phyloP scores from a whole-genome alignment of 2,329 filamentous ascomycete species.

The Talaromyces islandicus region DNA sequence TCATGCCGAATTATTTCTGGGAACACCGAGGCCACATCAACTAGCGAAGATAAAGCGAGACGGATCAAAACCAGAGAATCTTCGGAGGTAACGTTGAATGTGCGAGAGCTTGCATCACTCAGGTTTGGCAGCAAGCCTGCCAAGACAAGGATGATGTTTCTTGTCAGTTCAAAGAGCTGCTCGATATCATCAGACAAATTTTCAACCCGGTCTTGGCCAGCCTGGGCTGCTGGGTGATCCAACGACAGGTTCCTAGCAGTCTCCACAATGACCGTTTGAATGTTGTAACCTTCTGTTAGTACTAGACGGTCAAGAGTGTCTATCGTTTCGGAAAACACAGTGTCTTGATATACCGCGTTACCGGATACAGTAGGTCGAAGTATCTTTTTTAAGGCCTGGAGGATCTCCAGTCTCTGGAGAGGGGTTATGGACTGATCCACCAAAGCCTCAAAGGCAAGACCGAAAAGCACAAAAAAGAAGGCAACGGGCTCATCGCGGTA shows the following conservation, averaged over 20 bases:
- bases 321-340: conserved; percentile 95
- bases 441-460: conserved; percentile 90
- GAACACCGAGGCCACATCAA: conserved; percentile 92
- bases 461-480: conserved; percentile 98
- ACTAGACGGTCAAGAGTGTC: conserved; percentile 89
- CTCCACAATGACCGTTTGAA: conserved; percentile 88
- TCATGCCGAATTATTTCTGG: conserved; percentile 95
- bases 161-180: conserved; percentile 91
- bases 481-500: conserved; percentile 96
- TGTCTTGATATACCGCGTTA: conserved; percentile 91
- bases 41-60: conserved; percentile 76
- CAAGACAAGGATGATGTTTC: conserved; percentile 90
- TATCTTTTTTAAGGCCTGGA: conserved; percentile 90
- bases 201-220: conserved; percentile 59
- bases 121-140: conserved; percentile 77
- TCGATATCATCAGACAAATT: conserved; percentile 95
- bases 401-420: conserved; percentile 78
- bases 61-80: conserved; percentile 77
- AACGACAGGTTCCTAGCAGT: conserved; percentile 87
- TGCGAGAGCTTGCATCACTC: conserved; percentile 49
- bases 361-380: conserved; percentile 89
- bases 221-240: conserved; percentile 81
- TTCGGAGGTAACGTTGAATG: conserved; percentile 69
- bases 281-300: conserved; percentile 79
- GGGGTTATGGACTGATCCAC: conserved; percentile 71